These are phyloP conservation scores for Heritiera fomes DNA, from an alignment of 345 rosid species.

Conservation along the genomic window DNA sequence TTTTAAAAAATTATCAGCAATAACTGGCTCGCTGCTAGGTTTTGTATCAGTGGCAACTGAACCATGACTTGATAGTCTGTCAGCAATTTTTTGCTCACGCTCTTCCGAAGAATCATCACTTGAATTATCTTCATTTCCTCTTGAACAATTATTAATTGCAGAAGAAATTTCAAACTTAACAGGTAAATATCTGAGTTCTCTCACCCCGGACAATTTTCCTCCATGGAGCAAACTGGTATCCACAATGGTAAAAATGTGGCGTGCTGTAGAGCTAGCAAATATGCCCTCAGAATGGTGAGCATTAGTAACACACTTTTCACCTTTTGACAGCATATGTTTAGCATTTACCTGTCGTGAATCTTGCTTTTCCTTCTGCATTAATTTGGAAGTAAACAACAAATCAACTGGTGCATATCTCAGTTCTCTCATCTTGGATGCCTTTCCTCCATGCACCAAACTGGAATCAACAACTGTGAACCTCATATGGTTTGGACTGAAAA, in stretches of 20 bases:
- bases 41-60: constrained; percentile 15
- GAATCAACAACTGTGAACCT: constrained; percentile 67
- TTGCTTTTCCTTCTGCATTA: constrained; percentile 25
- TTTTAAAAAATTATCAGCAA: constrained; percentile 9
- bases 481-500: constrained; percentile 33
- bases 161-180: constrained; percentile 30
- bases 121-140: constrained; percentile 21
- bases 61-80: constrained; percentile 4
- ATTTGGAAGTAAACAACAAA: constrained; percentile 31
- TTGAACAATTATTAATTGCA: constrained; percentile 17
- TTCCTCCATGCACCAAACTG: constrained; percentile 46
- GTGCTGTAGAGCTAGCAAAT: constrained; percentile 19
- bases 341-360: constrained; percentile 31
- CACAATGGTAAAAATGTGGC: constrained; percentile 43
- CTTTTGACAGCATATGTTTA: constrained; percentile 28
- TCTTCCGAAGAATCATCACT: constrained; percentile 24
- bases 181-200: constrained; percentile 47
- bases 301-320: constrained; percentile 28
- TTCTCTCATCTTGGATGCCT: constrained; percentile 48
- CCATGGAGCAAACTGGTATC: constrained; percentile 56
- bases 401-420: constrained; percentile 42
- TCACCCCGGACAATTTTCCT: constrained; percentile 35
- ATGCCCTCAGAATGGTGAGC: constrained; percentile 11
- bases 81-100: constrained; percentile 19
- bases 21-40: background rate